Evolutionary conservation across 371 early-diverging fungal species (phyloP).

Genomic region (Mucor irregularis): DNA sequence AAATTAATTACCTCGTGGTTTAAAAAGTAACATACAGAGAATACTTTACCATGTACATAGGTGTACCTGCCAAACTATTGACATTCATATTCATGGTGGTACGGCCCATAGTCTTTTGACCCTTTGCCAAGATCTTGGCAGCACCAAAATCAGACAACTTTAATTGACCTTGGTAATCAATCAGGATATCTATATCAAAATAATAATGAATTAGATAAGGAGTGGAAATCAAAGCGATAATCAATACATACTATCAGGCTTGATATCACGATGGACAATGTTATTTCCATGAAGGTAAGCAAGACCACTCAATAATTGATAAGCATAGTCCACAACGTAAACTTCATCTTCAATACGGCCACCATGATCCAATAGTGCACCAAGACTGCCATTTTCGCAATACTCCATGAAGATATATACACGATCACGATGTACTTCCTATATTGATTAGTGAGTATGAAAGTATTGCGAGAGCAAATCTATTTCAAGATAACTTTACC

Average conservation of each 20-base stretch:
- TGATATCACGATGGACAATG: slow-evolving; percentile 93
- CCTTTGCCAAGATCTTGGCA: slow-evolving; percentile 81
- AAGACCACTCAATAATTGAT: slow-evolving; percentile 88
- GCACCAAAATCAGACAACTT: slow-evolving; percentile 93
- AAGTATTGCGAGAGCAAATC: too few species aligned
- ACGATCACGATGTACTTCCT: slow-evolving; percentile 89
- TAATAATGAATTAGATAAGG: not conserved
- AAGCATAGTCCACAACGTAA: slow-evolving; percentile 73
- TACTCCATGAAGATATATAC: slow-evolving; percentile 95
- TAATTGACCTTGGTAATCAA: slow-evolving; percentile 78
- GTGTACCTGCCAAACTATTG: slow-evolving; percentile 87
- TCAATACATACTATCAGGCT: slow-evolving; percentile 76
- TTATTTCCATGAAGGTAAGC: slow-evolving; percentile 85
- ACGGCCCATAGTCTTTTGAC: slow-evolving; percentile 73
- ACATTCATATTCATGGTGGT: slow-evolving; percentile 61
- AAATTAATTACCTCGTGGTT: not conserved
- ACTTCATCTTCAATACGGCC: slow-evolving; percentile 78
- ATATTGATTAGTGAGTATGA: not conserved
- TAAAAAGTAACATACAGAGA: not conserved
- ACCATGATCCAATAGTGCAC: slow-evolving; percentile 74
- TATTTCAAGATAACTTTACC: slow-evolving; percentile 26
- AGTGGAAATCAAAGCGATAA: too few species aligned
- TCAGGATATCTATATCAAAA: slow-evolving; percentile 67
- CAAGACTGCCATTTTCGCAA: slow-evolving; percentile 83
- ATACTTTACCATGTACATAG: slow-evolving; percentile 86